Base-by-base conservation (phyloP, 768 basidiomycete genomes). In the Coprinopsis sp. region DNA sequence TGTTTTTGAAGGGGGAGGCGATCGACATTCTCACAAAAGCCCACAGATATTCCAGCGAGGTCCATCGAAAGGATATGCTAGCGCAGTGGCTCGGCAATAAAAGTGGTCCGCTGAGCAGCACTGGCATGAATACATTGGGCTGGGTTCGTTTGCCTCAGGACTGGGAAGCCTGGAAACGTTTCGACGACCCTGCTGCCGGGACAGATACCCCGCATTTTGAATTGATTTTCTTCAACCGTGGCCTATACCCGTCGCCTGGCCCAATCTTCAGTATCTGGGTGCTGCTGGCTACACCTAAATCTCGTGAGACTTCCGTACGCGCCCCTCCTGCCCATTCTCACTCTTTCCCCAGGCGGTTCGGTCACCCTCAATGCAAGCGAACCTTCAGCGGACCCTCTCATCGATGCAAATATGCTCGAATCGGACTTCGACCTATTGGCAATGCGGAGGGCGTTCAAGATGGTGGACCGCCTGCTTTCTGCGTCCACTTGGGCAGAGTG, bases 171-270 rank as follows among this genome's bases (percentile, higher is more conserved):
- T 52, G 58, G 21, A 51, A 52, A 12, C 37, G 30, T 2, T 56
- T 52, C 37, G 42, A 30, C 4, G 60, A 64, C 30, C 62, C 62
- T 27, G 49, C 62, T 0, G 46, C 62, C 25, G 62, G 62, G 10
- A 44, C 38, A 7, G 52, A 61, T 18, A 51, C 56, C 0, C 58
- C 62, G 3, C 60, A 63, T 33, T 27, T 61, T 33, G 60, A 63
- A 28, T 27, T 52, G 16, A 40, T 30, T 24, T 33, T 49, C 7
- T 31, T 6, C 14, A 22, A 14, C 8, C 10, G 11, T 21, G 13
- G 27, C 31, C 14, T 30, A 8, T 27, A 16, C 18, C 23, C 12
- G 39, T 7, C 21, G 13, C 19, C 39, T 14, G 22, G 27, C n/a
- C 43, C 43, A 6, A 28, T 18, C 11, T n/a, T 14, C 13, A 22